phyloP scores from a whole-genome alignment of 768 basidiomycete species.

The Phlebiopsis gigantea region DNA sequence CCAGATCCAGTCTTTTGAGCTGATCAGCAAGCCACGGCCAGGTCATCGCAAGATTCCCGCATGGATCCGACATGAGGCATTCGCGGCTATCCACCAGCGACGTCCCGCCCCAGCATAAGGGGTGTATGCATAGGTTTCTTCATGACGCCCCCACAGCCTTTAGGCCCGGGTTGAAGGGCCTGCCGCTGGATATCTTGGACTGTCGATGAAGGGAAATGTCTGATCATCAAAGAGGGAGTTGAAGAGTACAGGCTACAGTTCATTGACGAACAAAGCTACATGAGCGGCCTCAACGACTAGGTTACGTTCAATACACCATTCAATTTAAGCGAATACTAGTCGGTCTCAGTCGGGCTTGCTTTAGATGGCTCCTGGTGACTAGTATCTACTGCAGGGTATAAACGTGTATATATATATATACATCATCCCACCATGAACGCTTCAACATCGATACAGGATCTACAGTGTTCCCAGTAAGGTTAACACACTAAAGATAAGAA shows the following conservation, averaged over 20 bases:
- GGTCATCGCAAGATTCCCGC: conserved; percentile 35
- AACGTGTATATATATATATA: not conserved
- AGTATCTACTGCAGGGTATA: no score
- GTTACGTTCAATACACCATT: not conserved
- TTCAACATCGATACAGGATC: not conserved
- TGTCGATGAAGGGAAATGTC: not conserved
- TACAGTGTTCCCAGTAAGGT: not conserved
- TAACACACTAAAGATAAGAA: not conserved
- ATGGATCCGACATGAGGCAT: conserved; percentile 29
- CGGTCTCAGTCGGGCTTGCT: no score
- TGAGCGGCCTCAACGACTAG: not conserved
- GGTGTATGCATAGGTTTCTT: conserved; percentile 23
- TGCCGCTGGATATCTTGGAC: conserved; percentile 17
- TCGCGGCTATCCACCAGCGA: conserved; percentile 23
- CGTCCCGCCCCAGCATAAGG: conserved; percentile 29
- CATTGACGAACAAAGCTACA: conserved; percentile 16
- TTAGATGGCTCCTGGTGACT: no score
- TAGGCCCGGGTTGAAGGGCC: not conserved
- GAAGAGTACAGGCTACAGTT: conserved; percentile 13
- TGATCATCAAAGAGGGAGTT: conserved; percentile 10
- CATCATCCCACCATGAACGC: no score
- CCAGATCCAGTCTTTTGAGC: conserved; percentile 29
- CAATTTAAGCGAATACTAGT: not conserved
- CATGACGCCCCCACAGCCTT: not conserved
- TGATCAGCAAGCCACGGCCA: conserved; percentile 27